Percentiles rank a stretch among this genome's conserved stretches.
These are phyloP conservation scores for Sporothrix pallida DNA, from an alignment of 2,329 filamentous ascomycete genomes.

Conservation along the genomic window DNA sequence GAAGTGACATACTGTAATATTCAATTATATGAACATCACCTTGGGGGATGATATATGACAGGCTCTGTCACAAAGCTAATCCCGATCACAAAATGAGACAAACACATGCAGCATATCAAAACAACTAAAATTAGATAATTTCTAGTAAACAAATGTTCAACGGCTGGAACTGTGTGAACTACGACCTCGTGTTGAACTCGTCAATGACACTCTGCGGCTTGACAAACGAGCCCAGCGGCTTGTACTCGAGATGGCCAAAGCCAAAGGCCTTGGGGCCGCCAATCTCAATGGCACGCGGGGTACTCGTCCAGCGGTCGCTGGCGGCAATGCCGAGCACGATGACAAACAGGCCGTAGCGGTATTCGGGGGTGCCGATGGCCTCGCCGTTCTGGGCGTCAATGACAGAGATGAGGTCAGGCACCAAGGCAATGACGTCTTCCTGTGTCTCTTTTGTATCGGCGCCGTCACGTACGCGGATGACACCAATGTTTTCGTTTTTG, in stretches of 20 bases:
- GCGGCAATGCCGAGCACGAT: slow-evolving; percentile 56
- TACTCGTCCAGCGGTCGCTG: slow-evolving; percentile 53
- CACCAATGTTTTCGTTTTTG: slow-evolving; percentile 77
- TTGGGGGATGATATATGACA: too few relatives aligned
- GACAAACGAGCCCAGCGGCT: slow-evolving; percentile 54
- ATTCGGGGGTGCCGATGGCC: slow-evolving; percentile 63
- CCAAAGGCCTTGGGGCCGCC: slow-evolving; percentile 58
- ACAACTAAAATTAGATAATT: too few relatives aligned
- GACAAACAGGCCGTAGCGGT: slow-evolving; percentile 59
- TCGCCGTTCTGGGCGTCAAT: slow-evolving; percentile 63
- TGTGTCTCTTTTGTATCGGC: slow-evolving; percentile 39
- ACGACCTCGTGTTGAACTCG: slow-evolving; percentile 47
- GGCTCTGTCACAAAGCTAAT: too few relatives aligned
- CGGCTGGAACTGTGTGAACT: too few relatives aligned
- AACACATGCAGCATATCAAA: too few relatives aligned
- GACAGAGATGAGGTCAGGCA: slow-evolving; percentile 62
- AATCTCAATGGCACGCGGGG: slow-evolving; percentile 54
- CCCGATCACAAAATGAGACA: too few relatives aligned
- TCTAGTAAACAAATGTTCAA: too few relatives aligned
- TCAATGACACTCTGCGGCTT: slow-evolving; percentile 61
- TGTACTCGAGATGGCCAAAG: slow-evolving; percentile 55
- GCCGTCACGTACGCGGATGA: slow-evolving; percentile 46
- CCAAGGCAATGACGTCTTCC: slow-evolving; percentile 54
- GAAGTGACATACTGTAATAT: neutral
- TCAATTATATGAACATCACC: neutral